A percentile compares a stretch with the other conserved stretches of the same genome.
Evolutionary conservation across 495 filamentous ascomycete genomes (phyloP).

Genomic region (Hamigera avellanea): DNA sequence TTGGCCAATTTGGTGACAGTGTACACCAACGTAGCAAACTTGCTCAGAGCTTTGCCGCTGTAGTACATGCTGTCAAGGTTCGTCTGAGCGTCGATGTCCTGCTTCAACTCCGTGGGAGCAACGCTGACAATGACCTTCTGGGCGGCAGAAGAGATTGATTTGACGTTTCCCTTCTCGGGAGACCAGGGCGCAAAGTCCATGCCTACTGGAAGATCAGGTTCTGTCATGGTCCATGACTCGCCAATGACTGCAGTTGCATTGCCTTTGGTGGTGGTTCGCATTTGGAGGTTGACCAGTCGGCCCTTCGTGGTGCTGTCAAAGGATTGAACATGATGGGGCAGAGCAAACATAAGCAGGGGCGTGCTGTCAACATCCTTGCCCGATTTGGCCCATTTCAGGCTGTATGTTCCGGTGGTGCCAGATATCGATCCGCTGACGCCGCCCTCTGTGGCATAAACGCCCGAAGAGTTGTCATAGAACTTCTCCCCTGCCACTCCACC

Average conservation of each 20-base stretch:
- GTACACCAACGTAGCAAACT: constrained; percentile 68
- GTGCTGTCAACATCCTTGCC: constrained; percentile 38
- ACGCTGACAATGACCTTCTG: constrained; percentile 43
- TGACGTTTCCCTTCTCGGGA: constrained; percentile 35
- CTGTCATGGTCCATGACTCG: constrained; percentile 71
- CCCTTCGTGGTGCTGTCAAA: constrained; percentile 50
- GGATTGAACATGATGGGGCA: constrained; percentile 74
- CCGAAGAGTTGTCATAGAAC: constrained; percentile 62
- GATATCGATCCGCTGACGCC: constrained; percentile 50
- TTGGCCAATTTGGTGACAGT: constrained; percentile 54
- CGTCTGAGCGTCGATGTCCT: constrained; percentile 59
- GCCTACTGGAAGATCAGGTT: constrained; percentile 54
- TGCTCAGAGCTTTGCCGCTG: constrained; percentile 82
- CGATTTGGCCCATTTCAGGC: constrained; percentile 53
- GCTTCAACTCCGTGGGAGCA: constrained; percentile 53
- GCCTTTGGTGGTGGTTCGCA: constrained; percentile 84
- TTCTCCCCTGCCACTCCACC: constrained; percentile 47
- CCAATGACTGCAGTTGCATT: constrained; percentile 58
- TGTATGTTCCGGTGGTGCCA: constrained; percentile 56
- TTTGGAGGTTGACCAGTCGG: constrained; percentile 43
- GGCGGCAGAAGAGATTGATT: constrained; percentile 37
- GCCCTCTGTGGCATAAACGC: constrained; percentile 56
- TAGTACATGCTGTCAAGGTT: constrained; percentile 91
- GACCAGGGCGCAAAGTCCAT: constrained; percentile 74
- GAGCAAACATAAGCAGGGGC: constrained; percentile 69